Percentiles rank a stretch among this genome's conserved stretches.
These are phyloP conservation scores for Pseudocercospora macadamiae DNA, from an alignment of 2,329 filamentous ascomycete species.

Conservation along the genomic window DNA sequence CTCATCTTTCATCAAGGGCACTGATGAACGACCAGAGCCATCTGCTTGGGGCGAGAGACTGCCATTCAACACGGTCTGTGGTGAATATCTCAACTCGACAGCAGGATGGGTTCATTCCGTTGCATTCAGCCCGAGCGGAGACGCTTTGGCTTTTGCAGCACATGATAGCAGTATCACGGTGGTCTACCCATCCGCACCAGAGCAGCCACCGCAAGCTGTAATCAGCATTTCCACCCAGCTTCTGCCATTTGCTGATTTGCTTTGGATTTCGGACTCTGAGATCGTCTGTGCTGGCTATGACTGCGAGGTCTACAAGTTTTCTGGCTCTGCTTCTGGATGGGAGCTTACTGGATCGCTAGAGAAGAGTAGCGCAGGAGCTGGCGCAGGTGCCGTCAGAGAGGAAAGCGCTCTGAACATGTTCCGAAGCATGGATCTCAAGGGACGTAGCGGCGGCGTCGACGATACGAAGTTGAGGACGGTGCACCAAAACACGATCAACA, in stretches of 20 bases:
- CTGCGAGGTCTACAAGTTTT: conserved; percentile 86
- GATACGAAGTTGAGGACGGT: conserved; percentile 94
- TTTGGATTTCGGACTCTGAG: conserved; percentile 90
- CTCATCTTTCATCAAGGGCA: conserved; percentile 93
- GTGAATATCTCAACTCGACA: conserved; percentile 93
- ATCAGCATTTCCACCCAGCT: conserved; percentile 87
- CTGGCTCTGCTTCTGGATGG: conserved; percentile 79
- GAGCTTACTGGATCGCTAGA: conserved; percentile 80
- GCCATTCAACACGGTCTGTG: conserved; percentile 97
- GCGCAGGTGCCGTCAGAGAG: conserved; percentile 61
- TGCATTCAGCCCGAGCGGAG: conserved; percentile 87
- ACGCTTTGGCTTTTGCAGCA: conserved; percentile 89
- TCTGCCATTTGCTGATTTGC: conserved; percentile 86
- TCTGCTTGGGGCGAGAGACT: conserved; percentile 92
- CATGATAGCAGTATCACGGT: conserved; percentile 97
- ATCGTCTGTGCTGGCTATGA: conserved; percentile 93
- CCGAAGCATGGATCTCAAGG: conserved; percentile 96
- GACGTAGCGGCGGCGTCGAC: conserved; percentile 73
- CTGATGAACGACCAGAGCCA: conserved; percentile 82
- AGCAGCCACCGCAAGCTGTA: conserved; percentile 88
- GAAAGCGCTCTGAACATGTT: conserved; percentile 98
- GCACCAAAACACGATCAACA: conserved; percentile 95
- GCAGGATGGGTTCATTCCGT: conserved; percentile 96
- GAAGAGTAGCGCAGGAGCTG: conserved; percentile 50
- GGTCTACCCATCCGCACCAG: conserved; percentile 88